Conservation (phyloP, 345 rosid genomes). For the Rubroshorea leprosula region DNA sequence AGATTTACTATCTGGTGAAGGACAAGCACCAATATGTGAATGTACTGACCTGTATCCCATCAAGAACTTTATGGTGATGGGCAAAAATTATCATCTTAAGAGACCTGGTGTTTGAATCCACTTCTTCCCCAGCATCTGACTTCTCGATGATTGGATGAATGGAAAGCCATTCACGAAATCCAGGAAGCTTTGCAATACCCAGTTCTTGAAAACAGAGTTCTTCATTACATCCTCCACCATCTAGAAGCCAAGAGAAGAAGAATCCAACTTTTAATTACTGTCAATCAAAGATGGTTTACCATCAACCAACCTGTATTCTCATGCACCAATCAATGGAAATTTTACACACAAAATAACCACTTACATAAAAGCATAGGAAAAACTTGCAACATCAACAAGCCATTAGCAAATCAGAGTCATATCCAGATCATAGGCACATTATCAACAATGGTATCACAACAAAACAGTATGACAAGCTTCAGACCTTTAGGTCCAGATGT, state of each 20-base stretch:
- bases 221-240: constrained; percentile 22
- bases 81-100: constrained; percentile 88
- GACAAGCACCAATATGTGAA: constrained; percentile 1
- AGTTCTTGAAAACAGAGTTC: constrained; percentile 78
- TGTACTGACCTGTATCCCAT: constrained; percentile 72
- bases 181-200: constrained; percentile 86
- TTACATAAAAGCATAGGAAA: background rate
- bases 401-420: background rate
- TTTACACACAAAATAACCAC: background rate
- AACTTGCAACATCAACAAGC: background rate
- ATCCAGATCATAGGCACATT: background rate
- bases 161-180: constrained; percentile 81
- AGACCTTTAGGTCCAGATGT: background rate
- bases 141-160: constrained; percentile 62
- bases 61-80: constrained; percentile 93
- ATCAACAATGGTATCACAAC: background rate
- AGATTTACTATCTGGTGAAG: background rate
- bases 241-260: constrained; percentile 32
- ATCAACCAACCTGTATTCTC: background rate
- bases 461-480: too few species aligned
- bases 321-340: too few species aligned
- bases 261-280: constrained; percentile 6
- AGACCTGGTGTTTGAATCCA: constrained; percentile 36
- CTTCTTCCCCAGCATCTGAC: constrained; percentile 36
- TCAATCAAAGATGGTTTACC: background rate